Percentiles rank a stretch among this genome's conserved stretches.
Evolutionary conservation across 2,329 filamentous ascomycete species (phyloP).

Genomic region (Trichoderma harzianum): DNA sequence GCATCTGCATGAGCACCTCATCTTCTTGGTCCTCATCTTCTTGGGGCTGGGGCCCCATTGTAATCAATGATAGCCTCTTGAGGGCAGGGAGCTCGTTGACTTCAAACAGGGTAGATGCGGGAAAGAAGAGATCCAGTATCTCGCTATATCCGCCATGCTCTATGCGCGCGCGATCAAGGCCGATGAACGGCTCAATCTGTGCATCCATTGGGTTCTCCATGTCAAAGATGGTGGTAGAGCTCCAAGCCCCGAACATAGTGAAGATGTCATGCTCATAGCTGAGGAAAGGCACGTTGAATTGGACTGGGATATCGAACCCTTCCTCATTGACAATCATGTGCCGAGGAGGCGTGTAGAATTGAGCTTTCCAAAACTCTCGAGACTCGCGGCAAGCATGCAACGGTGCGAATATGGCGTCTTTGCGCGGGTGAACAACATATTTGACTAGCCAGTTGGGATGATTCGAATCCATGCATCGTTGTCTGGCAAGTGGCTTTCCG

Average conservation of each 20-base stretch:
- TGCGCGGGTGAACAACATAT: slow-evolving; percentile 18
- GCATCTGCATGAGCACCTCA: neutral
- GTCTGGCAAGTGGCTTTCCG: neutral
- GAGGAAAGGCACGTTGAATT: slow-evolving; percentile 15
- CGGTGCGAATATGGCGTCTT: slow-evolving; percentile 13
- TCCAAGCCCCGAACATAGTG: slow-evolving; percentile 19
- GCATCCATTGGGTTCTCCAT: neutral
- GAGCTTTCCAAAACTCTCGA: neutral
- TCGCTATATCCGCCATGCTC: slow-evolving; percentile 10
- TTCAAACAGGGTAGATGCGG: neutral
- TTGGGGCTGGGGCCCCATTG: neutral
- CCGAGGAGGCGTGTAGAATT: neutral
- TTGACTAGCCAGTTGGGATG: slow-evolving; percentile 15
- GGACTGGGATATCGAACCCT: neutral
- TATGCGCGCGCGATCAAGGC: slow-evolving; percentile 4
- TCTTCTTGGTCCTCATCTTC: neutral
- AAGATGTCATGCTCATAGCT: slow-evolving; percentile 19
- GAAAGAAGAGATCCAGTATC: neutral
- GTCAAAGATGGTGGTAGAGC: neutral
- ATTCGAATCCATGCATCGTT: slow-evolving; percentile 22
- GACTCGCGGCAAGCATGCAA: slow-evolving; percentile 17
- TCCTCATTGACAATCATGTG: neutral
- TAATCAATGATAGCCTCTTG: slow-evolving; percentile 8
- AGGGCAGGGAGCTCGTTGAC: slow-evolving; percentile 6
- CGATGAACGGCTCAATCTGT: neutral